phyloP scores from a whole-genome alignment of 495 filamentous ascomycete genomes.

The Aspergillus cristatus region DNA sequence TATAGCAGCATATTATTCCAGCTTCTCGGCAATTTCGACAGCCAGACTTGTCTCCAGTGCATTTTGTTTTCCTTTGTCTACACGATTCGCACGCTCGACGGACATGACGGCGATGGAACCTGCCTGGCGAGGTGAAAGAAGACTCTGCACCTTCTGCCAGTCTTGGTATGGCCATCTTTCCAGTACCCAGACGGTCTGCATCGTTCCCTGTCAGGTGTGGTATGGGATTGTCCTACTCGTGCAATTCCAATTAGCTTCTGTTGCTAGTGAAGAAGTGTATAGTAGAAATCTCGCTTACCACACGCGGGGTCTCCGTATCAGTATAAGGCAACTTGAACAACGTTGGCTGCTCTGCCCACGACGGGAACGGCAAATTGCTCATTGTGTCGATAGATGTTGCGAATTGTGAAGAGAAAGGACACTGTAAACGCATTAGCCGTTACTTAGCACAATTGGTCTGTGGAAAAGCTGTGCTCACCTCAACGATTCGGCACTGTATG shows the following conservation, averaged over 20 bases:
- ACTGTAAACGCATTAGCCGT: background rate
- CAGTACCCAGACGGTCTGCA: constrained; percentile 10
- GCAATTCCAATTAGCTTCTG: background rate
- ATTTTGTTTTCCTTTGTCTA: constrained; percentile 48
- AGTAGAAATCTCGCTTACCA: constrained; percentile 11
- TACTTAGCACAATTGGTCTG: background rate
- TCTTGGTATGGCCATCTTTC: constrained; percentile 35
- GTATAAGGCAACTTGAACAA: constrained; percentile 23
- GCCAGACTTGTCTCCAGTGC: constrained; percentile 43
- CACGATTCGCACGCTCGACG: constrained; percentile 41
- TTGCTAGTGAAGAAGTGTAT: background rate
- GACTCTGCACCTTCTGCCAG: constrained; percentile 33
- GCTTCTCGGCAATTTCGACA: constrained; percentile 48
- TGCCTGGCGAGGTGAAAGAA: constrained; percentile 24
- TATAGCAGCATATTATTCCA: constrained; percentile 43
- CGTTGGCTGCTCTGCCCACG: constrained; percentile 22
- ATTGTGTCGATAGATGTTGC: constrained; percentile 7
- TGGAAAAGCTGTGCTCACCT: background rate
- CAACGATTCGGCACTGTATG: background rate
- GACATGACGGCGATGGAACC: constrained; percentile 35
- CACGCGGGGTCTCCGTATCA: constrained; percentile 20
- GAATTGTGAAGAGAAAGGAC: background rate
- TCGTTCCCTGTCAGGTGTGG: constrained; percentile 12
- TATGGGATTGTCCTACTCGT: constrained; percentile 17
- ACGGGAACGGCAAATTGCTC: constrained; percentile 18